These are phyloP conservation scores for Agrocybe pediades DNA, from an alignment of 768 basidiomycete genomes.

Conservation along the genomic window DNA sequence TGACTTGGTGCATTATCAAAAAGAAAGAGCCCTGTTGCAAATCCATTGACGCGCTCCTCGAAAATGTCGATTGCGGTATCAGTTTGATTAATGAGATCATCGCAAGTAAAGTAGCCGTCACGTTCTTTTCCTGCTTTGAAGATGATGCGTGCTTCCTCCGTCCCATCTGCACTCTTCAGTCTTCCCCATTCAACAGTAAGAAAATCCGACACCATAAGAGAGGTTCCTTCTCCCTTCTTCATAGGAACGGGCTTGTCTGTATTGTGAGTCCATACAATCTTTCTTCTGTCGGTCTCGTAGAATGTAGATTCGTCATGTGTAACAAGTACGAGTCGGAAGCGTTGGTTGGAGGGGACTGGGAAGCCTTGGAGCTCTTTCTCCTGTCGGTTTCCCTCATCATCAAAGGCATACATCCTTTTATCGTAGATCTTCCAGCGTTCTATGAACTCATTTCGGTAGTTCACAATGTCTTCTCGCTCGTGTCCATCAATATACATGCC, in stretches of 20 bases:
- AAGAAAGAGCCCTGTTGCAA: slow-evolving; percentile 25
- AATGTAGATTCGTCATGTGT: slow-evolving; percentile 43
- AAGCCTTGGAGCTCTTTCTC: too few species aligned
- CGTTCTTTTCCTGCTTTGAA: slow-evolving; percentile 30
- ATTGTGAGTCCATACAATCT: slow-evolving; percentile 26
- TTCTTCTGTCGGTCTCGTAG: slow-evolving; percentile 32
- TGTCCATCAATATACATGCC: slow-evolving; percentile 42
- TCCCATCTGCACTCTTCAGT: slow-evolving; percentile 20
- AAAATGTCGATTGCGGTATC: slow-evolving; percentile 32
- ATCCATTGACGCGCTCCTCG: slow-evolving; percentile 24
- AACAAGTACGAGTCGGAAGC: slow-evolving; percentile 21
- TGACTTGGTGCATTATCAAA: slow-evolving; percentile 26
- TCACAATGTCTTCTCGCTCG: slow-evolving; percentile 36
- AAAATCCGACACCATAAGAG: slow-evolving; percentile 38
- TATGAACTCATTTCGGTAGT: slow-evolving; percentile 29
- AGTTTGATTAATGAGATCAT: slow-evolving; percentile 26
- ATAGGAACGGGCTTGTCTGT: slow-evolving; percentile 22
- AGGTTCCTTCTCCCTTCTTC: slow-evolving; percentile 36
- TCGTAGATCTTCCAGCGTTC: slow-evolving; percentile 26
- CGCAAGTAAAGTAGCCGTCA: slow-evolving; percentile 30
- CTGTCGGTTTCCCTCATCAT: slow-evolving; percentile 27
- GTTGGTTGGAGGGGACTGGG: slow-evolving; percentile 15
- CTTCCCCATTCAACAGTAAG: slow-evolving; percentile 31
- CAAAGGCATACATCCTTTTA: slow-evolving; percentile 20
- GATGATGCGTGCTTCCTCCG: slow-evolving; percentile 9